Base-by-base conservation (phyloP, 495 filamentous ascomycete genomes). In the Hypomontagnella monticulosa region DNA sequence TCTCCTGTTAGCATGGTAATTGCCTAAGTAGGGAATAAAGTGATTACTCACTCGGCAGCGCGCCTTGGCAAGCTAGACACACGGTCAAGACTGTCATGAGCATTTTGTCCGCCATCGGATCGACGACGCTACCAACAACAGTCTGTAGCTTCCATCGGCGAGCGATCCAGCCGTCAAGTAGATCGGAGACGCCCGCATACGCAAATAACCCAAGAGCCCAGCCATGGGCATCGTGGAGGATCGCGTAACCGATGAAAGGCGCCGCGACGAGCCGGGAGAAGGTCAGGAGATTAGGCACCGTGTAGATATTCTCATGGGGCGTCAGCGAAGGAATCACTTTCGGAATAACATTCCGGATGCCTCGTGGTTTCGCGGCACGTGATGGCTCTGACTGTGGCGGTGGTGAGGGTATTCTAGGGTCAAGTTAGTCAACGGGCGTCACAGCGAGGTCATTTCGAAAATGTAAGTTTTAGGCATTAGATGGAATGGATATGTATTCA, bases 51-150 rank as follows among this genome's bases (percentile, higher is more conserved):
- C 91, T 77, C 27, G 95, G 92, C 14, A 99, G 79, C 4, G 87
- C 83, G 0, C 91, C 93, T 57, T 96, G 91, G 38, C 89, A 79
- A 4, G 93, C 93, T 37, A 98, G 73, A 59, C 88, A 90, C 5
- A 93, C 88, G 0, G 93, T 94, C 53, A 96, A 79, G 32, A 97
- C 84, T 2, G 93, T 97, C 95, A 99, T 98, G 61, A 98, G 81
- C 9, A 87, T 86, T 81, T 98, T 98, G 72, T 98, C 94, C 11
- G 94, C 94, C 90, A 97, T 95, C 9, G 94, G 94, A 69, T 98
- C 94, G 54, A 99, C 93, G 32, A 99, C 87, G 46, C 90, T 93
- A n/a, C 95, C 95, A 11, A 98, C 92, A 1, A 99, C 96, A 0
- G 95, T 98, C 76, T 93, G 89, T 9, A 92, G 86, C 37, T 93